A percentile compares a stretch with the other conserved stretches of the same genome.
Conservation (phyloP, 192 early-diverging fungal species). For the Gigaspora rosea region DNA sequence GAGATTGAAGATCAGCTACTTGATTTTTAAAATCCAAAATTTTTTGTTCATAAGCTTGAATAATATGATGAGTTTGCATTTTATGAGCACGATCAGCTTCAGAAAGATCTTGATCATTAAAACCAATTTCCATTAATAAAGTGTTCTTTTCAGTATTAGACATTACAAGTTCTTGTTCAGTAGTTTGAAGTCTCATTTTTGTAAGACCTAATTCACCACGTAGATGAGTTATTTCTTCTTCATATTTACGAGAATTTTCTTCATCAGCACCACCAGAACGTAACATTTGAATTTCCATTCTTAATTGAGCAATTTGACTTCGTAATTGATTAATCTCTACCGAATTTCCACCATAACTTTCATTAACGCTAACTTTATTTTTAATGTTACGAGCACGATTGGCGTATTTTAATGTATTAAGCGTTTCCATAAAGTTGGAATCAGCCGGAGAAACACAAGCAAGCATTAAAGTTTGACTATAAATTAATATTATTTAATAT, state of each 20-base stretch:
- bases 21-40: conserved; percentile 39
- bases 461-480: conserved; percentile 88
- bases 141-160: conserved; percentile 55
- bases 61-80: conserved; percentile 40
- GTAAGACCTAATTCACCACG: conserved; percentile 46
- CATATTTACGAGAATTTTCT: conserved; percentile 36
- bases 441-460: conserved; percentile 91
- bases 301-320: conserved; percentile 52
- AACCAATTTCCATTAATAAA: conserved; percentile 50
- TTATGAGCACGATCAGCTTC: conserved; percentile 43
- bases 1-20: conserved; percentile 40
- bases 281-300: conserved; percentile 52
- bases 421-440: conserved; percentile 82
- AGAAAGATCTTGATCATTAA: conserved; percentile 40
- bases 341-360: conserved; percentile 48
- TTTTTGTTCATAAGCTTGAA: conserved; percentile 39
- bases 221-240: conserved; percentile 46
- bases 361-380: conserved; percentile 73
- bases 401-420: conserved; percentile 96
- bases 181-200: conserved; percentile 50
- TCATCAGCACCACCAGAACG: conserved; percentile 43
- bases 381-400: conserved; percentile 95
- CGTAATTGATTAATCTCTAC: conserved; percentile 59
- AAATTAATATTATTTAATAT: too few species aligned
- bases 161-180: conserved; percentile 42